Conservation (phyloP, 2,329 filamentous ascomycete genomes). For the Penicillium thymicola region DNA sequence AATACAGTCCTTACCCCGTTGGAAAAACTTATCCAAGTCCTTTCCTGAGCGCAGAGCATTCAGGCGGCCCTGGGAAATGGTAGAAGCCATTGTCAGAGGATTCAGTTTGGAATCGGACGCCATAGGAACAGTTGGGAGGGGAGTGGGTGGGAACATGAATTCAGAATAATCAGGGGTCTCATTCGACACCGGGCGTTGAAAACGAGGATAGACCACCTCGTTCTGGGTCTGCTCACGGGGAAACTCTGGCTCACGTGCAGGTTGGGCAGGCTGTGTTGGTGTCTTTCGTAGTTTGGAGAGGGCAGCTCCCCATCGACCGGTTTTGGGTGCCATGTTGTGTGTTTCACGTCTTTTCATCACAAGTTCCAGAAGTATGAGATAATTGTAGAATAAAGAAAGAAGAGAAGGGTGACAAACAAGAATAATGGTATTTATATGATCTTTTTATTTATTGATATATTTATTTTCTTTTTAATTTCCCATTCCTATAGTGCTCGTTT, state of each 20-base stretch:
- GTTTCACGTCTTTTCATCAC: neutral
- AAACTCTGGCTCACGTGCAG: neutral
- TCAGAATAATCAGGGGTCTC: neutral
- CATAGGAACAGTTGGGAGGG: slow-evolving; percentile 15
- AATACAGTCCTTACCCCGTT: neutral
- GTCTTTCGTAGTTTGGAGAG: neutral
- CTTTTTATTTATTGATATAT: too few relatives aligned
- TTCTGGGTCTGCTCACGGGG: neutral
- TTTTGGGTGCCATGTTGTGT: neutral
- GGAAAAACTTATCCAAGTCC: neutral
- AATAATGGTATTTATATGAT: neutral
- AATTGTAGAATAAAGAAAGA: neutral
- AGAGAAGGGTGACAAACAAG: neutral
- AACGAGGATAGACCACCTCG: neutral
- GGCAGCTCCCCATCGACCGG: neutral
- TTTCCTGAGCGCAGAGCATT: neutral
- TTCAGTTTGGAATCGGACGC: neutral
- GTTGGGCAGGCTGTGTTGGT: neutral
- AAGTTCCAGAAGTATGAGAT: neutral
- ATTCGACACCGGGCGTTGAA: neutral
- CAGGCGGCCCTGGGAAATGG: neutral
- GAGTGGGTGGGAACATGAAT: neutral
- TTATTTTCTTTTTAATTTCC: neutral
- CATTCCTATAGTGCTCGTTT: neutral
- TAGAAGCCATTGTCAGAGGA: neutral